Evolutionary conservation across 2,329 filamentous ascomycete genomes (phyloP), one percentile per base, ranked within the genome.

Genomic region (Neofusicoccum parvum): DNA sequence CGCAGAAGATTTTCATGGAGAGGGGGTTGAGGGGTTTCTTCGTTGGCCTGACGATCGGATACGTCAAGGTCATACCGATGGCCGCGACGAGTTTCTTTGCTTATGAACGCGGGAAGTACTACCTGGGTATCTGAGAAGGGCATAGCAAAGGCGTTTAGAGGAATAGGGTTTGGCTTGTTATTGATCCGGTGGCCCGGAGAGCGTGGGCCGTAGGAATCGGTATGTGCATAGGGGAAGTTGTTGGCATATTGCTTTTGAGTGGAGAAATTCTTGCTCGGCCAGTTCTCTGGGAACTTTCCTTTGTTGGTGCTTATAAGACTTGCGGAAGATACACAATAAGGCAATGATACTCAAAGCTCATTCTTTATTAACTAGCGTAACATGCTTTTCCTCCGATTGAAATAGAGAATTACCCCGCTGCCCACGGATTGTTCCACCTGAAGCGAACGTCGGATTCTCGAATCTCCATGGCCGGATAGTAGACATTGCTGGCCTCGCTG

Each of bases 11-110:
- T 68, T 88, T 88, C 70, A 81, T 85, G 51, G 92, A 97, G 79
- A 85, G 85, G 65, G 95, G 95, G 0, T 79, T 89, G 66, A 84
- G 86, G 59, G 95, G 95, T 0, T 98, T 97, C 81, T 99, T 92
- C 78, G 90, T 98, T 11, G 95, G 95, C 0, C 80, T 99, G 75
- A 92, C 91, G 1, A 97, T 99, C 78, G 95, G 95, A 7, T 99
- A 98, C 78, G 87, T 93, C 73, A 99, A 99, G 81, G 87, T 98
- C 60, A 85, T 97, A 68, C 95, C 95, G 3, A 90, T 99, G 92
- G 88, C 81, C 34, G 95, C 95, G 12, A 87, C 86, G 15, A 86
- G 86, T 68, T 90, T 90, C 75, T 89, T 85, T 73, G 87, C 87
- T 17, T 90, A 90, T 72, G 88, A 90, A 74, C 80, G 88, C 66